Conservation (phyloP, 2,329 filamentous ascomycete species). For the Cadophora malorum region DNA sequence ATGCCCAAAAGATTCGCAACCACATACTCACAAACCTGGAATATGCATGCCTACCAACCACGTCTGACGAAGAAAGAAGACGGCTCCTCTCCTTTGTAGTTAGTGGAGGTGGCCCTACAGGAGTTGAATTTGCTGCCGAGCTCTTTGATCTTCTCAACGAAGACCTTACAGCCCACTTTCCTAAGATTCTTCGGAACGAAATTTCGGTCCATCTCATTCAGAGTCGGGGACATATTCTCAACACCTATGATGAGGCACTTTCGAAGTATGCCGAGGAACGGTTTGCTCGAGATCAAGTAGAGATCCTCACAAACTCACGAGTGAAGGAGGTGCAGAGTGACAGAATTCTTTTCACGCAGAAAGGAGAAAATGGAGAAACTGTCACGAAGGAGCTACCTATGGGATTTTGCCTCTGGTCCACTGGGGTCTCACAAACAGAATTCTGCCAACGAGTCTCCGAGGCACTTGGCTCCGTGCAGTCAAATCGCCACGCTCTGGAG, state of each 20-base stretch:
- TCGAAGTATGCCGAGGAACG: slow-evolving; percentile 91
- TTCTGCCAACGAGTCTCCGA: slow-evolving; percentile 78
- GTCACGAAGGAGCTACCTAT: slow-evolving; percentile 93
- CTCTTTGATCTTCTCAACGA: slow-evolving; percentile 96
- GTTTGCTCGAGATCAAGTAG: slow-evolving; percentile 89
- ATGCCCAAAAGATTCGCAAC: slow-evolving; percentile 89
- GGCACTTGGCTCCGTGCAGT: slow-evolving; percentile 79
- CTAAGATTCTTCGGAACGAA: slow-evolving; percentile 90
- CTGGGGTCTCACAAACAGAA: slow-evolving; percentile 86
- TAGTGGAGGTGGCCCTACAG: slow-evolving; percentile 92
- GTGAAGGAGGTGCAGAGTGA: slow-evolving; percentile 88
- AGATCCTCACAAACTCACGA: slow-evolving; percentile 89
- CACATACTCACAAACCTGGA: slow-evolving; percentile 89
- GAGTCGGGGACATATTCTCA: slow-evolving; percentile 91
- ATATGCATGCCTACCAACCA: slow-evolving; percentile 89
- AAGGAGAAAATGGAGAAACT: slow-evolving; percentile 71
- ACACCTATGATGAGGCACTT: slow-evolving; percentile 96
- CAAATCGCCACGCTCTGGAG: slow-evolving; percentile 89
- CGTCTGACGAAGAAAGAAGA: slow-evolving; percentile 83
- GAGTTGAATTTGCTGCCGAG: slow-evolving; percentile 97
- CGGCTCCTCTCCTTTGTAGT: slow-evolving; percentile 94
- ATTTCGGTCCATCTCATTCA: slow-evolving; percentile 98
- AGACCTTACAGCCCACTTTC: slow-evolving; percentile 83
- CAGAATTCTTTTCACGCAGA: slow-evolving; percentile 88
- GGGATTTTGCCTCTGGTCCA: slow-evolving; percentile 98